Conservation (phyloP, 805 yeast species). For the Metahyphopichia silvanorum region DNA sequence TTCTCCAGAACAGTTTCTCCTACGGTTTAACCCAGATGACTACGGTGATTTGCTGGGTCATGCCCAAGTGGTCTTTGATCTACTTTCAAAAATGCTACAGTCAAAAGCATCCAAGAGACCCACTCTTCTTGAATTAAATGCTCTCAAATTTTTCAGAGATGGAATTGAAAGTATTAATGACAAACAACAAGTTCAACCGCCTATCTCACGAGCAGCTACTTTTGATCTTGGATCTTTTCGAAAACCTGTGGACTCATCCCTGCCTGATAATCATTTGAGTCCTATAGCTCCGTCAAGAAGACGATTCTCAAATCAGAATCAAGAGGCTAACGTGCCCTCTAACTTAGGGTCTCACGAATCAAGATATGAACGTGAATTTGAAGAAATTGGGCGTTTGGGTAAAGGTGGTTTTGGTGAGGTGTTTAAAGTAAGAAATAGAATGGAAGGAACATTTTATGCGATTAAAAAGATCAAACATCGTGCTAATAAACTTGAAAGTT, state of each 20-base stretch:
- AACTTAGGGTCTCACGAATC: conserved; percentile 10
- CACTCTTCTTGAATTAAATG: conserved; percentile 79
- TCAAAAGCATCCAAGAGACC: conserved; percentile 67
- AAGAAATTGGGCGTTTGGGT: conserved; percentile 87
- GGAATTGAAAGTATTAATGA: conserved; percentile 31
- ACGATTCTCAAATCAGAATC: conserved; percentile 20
- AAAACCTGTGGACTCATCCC: not conserved
- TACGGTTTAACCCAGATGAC: conserved; percentile 17
- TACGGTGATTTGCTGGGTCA: conserved; percentile 65
- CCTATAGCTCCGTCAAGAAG: conserved; percentile 13
- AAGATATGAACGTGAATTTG: conserved; percentile 89
- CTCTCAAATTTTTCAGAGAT: conserved; percentile 77
- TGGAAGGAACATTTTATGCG: conserved; percentile 95
- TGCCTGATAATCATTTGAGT: conserved; percentile 1
- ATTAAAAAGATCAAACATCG: conserved; percentile 86
- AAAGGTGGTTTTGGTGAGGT: conserved; percentile 98
- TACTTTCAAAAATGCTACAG: conserved; percentile 64
- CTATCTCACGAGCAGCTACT: not conserved
- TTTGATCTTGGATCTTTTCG: not conserved
- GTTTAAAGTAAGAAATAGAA: conserved; percentile 89
- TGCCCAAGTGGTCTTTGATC: conserved; percentile 60
- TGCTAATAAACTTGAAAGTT: conserved; percentile 72
- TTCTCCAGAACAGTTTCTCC: conserved; percentile 39
- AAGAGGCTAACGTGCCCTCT: conserved; percentile 4
- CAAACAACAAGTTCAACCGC: not conserved